A percentile compares a stretch with the other conserved stretches of the same genome.
Evolutionary conservation across 75 land plant genomes (phyloP).

Genomic region (Cryptomeria japonica): DNA sequence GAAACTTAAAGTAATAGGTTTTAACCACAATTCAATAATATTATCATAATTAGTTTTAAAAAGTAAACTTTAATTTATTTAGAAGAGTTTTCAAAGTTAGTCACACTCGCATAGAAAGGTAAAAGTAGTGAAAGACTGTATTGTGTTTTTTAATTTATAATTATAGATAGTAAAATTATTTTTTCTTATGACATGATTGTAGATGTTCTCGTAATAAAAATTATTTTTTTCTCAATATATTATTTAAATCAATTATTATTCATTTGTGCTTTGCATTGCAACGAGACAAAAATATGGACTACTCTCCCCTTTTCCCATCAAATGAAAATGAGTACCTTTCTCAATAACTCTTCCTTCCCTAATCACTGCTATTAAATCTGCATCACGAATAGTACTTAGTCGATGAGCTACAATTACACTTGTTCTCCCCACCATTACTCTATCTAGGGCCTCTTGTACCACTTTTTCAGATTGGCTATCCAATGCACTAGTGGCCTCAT

Average conservation of each 20-base stretch:
- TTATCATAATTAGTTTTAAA: too few relatives aligned
- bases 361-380: slow-evolving; percentile 60
- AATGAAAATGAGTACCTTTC: slow-evolving; percentile 55
- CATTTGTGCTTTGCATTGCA: slow-evolving; percentile 29
- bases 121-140: too few relatives aligned
- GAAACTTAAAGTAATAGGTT: too few relatives aligned
- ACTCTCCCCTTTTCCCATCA: slow-evolving; percentile 50
- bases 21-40: too few relatives aligned
- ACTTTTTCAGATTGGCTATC: slow-evolving; percentile 77
- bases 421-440: slow-evolving; percentile 74
- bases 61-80: too few relatives aligned
- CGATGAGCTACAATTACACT: slow-evolving; percentile 81
- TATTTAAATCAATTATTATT: background rate
- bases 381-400: slow-evolving; percentile 60
- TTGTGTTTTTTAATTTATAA: too few relatives aligned
- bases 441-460: slow-evolving; percentile 79
- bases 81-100: too few relatives aligned
- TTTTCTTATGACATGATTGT: too few relatives aligned
- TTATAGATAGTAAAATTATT: too few relatives aligned
- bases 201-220: too few relatives aligned
- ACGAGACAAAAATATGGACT: slow-evolving; percentile 64
- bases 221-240: too few relatives aligned
- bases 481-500: slow-evolving; percentile 86
- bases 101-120: too few relatives aligned
- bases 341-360: slow-evolving; percentile 65